Evolutionary conservation across 306 rosid species (phyloP), one percentile per base, ranked within the genome.

Genomic region (Cicer pinnatifidum): DNA sequence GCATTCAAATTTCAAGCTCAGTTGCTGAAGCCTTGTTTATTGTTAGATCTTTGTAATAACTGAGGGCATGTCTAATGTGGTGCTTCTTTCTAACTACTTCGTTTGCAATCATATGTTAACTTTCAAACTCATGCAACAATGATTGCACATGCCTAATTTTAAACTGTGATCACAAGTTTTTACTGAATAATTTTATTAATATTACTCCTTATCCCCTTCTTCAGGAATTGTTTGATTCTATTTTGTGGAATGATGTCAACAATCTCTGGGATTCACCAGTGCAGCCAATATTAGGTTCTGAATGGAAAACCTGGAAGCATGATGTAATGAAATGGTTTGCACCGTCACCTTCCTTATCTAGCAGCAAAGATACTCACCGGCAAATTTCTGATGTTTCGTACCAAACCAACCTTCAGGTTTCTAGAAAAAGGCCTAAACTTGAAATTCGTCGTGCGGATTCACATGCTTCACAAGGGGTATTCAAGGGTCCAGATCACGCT

Each of bases 251-350:
- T 72, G 88, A 86, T 72, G 88, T 95, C 84, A 81, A 86, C 77
- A 74, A 90, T 81, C 97, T 84, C 11, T 72, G 83, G 79, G 88
- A 88, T 78, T 86, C 80, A 17, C 80, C 78, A 7, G 75, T 70
- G 77, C 96, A 90, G 53, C 86, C 89, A 11, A 81, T 78, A 17
- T 83, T 94, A 77, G 88, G 97, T 81, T 89, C 97, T 69, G 97
- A 87, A 77, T 95, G 99, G 99, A 95, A 86, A 87, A 91, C 95
- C 61, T 91, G 96, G 97, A 95, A 91, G 89, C 97, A 91, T 61
- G 97, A 95, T 78, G 88, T 91, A 65, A 68, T 85, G 88, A 95
- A 95, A 84, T 91, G 91, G 96, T 95, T 90, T 84, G 81, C 89
- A 0, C 67, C 85, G 4, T 84, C 93, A 58, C 76, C 85, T 83